Percentiles rank a stretch among this genome's conserved stretches.
phyloP scores from a whole-genome alignment of 257 asterid species.

The Fraxinus anomala region DNA sequence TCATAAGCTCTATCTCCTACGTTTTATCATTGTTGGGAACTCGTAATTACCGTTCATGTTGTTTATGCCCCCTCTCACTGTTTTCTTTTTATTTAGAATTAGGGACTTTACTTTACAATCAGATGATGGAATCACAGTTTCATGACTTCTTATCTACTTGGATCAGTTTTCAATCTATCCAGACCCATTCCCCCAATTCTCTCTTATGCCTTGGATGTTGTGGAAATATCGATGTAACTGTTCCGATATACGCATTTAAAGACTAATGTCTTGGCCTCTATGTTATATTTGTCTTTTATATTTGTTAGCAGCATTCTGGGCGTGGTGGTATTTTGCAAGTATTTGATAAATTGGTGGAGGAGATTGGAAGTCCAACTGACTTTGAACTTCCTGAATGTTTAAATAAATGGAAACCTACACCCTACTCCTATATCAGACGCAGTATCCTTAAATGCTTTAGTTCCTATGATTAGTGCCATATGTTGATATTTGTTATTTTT shows the following conservation, averaged over 20 bases:
- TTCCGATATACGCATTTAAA: background rate
- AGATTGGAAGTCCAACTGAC: conserved; percentile 74
- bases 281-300: conserved; percentile 19
- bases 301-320: conserved; percentile 44
- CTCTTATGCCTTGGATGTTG: background rate
- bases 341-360: conserved; percentile 60
- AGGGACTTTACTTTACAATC: background rate
- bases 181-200: background rate
- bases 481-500: background rate
- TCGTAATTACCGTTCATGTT: background rate
- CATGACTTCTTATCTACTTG: background rate
- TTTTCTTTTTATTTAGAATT: background rate
- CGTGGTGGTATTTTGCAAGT: conserved; percentile 52
- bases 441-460: conserved; percentile 61
- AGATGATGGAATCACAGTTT: background rate
- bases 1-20: background rate
- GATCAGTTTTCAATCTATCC: background rate
- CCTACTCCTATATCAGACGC: conserved; percentile 75
- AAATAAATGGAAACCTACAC: conserved; percentile 58
- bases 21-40: background rate
- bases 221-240: background rate
- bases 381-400: conserved; percentile 88
- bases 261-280: conserved; percentile 1
- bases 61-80: background rate
- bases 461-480: conserved; percentile 2